These are phyloP conservation scores for Fusarium musae DNA, from an alignment of 2,329 filamentous ascomycete genomes.

Conservation along the genomic window DNA sequence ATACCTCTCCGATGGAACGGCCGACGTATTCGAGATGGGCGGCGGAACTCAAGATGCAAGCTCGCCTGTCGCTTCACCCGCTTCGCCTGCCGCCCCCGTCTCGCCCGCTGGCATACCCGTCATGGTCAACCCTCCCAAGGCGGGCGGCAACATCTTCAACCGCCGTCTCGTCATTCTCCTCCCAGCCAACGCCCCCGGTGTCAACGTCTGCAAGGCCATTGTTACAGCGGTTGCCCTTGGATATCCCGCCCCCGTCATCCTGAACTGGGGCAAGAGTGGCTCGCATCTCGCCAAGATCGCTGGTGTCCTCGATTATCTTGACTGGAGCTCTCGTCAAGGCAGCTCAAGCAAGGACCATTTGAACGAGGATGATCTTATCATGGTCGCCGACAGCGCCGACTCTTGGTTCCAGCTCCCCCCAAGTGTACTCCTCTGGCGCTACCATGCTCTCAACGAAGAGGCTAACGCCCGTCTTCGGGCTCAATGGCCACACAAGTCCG, in stretches of 20 bases:
- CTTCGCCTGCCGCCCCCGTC: neutral
- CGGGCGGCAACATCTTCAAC: neutral
- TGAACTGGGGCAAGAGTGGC: constrained; percentile 44
- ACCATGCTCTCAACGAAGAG: constrained; percentile 32
- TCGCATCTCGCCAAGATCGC: constrained; percentile 45
- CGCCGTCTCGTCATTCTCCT: constrained; percentile 37
- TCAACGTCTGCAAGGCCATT: constrained; percentile 45
- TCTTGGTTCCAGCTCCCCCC: constrained; percentile 48
- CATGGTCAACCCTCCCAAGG: neutral
- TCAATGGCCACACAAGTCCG: constrained; percentile 12
- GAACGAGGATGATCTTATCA: constrained; percentile 41
- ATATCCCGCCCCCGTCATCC: constrained; percentile 44
- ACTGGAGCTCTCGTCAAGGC: constrained; percentile 20
- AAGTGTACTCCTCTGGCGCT: constrained; percentile 43
- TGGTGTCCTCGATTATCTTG: constrained; percentile 44
- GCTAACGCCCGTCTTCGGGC: constrained; percentile 28
- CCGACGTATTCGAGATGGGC: constrained; percentile 15
- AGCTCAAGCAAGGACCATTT: constrained; percentile 19
- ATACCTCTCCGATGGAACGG: constrained; percentile 26
- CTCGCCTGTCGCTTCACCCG: neutral
- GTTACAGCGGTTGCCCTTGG: constrained; percentile 42
- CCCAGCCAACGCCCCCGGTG: constrained; percentile 31
- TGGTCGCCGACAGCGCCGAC: constrained; percentile 45
- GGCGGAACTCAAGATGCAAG: neutral
- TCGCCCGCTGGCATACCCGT: constrained; percentile 4